Conservation (phyloP, 257 asterid species). For the Solanum phureja region DNA sequence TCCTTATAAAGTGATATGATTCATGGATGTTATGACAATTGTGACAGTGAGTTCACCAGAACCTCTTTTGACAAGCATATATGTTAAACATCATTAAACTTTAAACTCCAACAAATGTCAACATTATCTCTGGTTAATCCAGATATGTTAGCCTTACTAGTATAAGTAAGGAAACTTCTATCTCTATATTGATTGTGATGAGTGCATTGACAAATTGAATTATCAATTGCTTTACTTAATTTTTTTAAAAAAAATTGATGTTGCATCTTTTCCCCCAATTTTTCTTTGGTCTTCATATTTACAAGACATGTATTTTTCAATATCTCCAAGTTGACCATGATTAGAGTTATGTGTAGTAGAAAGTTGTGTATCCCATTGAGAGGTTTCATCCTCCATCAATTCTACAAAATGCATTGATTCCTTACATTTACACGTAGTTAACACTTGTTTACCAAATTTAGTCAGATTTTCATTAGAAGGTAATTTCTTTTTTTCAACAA, state of each 20-base stretch:
- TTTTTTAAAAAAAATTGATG: fast-evolving
- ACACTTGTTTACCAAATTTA: background rate
- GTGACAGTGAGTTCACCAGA: background rate
- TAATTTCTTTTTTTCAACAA: background rate
- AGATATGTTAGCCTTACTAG: background rate
- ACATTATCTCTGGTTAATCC: no score
- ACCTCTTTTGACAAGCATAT: background rate
- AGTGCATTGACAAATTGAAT: background rate
- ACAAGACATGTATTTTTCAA: background rate
- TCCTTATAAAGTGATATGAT: background rate
- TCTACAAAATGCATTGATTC: background rate
- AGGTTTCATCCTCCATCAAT: background rate
- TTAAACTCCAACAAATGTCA: background rate
- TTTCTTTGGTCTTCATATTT: no score
- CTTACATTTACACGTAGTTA: background rate
- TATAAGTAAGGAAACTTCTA: background rate
- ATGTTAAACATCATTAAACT: background rate
- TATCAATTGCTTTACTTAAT: background rate
- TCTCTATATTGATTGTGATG: background rate
- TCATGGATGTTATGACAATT: background rate
- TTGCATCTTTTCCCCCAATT: no score
- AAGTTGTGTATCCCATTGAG: background rate
- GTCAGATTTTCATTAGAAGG: background rate
- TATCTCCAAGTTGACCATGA: background rate
- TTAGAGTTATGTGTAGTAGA: background rate